These are phyloP conservation scores for Seiridium cupressi DNA, from an alignment of 2,329 filamentous ascomycete genomes.

Conservation along the genomic window DNA sequence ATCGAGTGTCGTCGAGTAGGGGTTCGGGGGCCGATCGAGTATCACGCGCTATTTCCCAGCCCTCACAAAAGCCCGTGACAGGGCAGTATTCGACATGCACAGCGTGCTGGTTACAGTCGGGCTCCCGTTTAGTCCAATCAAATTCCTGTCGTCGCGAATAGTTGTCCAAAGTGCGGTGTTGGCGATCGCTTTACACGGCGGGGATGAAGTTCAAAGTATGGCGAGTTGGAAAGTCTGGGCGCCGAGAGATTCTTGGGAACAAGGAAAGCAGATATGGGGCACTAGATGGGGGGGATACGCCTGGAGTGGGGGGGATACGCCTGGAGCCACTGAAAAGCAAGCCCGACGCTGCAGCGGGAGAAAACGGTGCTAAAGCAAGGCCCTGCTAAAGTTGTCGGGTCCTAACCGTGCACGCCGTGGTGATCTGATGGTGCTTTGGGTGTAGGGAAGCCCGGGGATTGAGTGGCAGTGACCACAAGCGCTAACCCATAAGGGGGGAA, in stretches of 20 bases:
- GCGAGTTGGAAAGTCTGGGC: conserved; percentile 9
- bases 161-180: neutral
- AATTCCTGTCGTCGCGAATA: neutral
- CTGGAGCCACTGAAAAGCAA: neutral
- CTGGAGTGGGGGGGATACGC: neutral
- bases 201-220: conserved; percentile 4
- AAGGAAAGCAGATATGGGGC: conserved; percentile 1
- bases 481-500: conserved; percentile 5
- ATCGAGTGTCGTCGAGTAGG: neutral
- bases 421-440: no score
- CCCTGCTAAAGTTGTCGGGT: neutral
- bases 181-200: neutral
- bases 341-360: neutral
- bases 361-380: neutral
- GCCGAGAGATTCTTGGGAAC: conserved; percentile 9
- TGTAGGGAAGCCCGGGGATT: neutral
- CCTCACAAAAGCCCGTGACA: neutral
- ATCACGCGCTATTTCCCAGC: neutral
- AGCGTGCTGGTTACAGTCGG: neutral
- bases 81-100: neutral
- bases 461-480: neutral
- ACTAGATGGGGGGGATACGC: neutral
- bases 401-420: neutral
- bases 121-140: neutral
- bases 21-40: neutral